Evolutionary conservation across 1,284 basidiomycete genomes (phyloP).

Genomic region (Ceratorhiza oryzae-sativae): DNA sequence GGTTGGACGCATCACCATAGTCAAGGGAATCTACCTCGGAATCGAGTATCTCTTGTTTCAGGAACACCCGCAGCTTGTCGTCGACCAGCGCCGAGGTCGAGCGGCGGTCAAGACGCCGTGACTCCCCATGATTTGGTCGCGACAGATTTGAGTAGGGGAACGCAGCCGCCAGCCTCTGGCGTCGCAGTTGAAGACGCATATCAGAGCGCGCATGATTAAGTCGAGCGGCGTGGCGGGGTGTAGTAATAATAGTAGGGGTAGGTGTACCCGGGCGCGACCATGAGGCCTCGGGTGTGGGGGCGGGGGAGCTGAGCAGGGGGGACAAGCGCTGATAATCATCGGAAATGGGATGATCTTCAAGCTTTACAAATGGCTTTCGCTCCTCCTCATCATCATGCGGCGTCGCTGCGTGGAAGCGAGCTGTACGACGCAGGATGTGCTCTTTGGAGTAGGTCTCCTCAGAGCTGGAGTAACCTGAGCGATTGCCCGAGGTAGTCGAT

Average conservation of each 20-base stretch:
- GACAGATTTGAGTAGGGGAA: not conserved
- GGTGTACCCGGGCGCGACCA: not conserved
- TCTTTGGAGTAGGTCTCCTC: not conserved
- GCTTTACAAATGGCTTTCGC: not conserved
- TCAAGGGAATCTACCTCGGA: not conserved
- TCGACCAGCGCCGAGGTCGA: not conserved
- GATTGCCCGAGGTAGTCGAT: not conserved
- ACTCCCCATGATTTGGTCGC: not conserved
- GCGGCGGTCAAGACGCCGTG: not conserved
- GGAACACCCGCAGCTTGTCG: not conserved
- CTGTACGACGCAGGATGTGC: not conserved
- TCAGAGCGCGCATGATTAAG: not conserved
- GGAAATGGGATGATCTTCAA: not conserved
- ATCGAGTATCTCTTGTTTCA: conserved; percentile 4
- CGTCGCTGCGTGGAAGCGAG: not conserved
- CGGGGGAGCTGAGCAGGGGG: not conserved
- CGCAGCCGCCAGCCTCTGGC: not conserved
- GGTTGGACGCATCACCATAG: not conserved
- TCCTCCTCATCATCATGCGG: not conserved
- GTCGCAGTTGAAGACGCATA: not conserved
- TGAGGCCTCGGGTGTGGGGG: not conserved
- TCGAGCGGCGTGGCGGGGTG: not conserved
- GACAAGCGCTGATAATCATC: not conserved
- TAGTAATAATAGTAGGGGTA: not conserved
- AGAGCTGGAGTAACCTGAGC: not conserved